Evolutionary conservation across 805 yeast species (phyloP), one percentile per base, ranked within the genome.

Genomic region (Metschnikowia baotianmanensis): DNA sequence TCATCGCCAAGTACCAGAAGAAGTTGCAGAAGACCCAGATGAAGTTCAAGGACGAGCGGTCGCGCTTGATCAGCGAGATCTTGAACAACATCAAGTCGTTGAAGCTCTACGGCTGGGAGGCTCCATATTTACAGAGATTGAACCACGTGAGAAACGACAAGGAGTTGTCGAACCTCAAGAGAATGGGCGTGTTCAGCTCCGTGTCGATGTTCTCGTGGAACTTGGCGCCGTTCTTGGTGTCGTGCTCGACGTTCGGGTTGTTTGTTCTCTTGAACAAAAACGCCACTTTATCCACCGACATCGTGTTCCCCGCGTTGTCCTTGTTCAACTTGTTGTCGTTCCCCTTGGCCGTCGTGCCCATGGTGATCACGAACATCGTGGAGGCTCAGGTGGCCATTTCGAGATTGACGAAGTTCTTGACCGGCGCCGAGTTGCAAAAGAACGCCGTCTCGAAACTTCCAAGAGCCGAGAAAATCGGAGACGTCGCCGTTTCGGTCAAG

Each of bases 81-180:
- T 72, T 91, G 60, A 87, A 86, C 60, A 91, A 89, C 57, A 86
- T 93, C 61, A 91, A 89, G 67, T 87, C 96, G 12, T 71, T 93
- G 59, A 93, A 93, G 61, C 72, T 93, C 36, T 93, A 91, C 57
- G 95, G 93, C 2, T 93, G 99, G 99, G 99, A 93, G 65, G 67
- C 60, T 23, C 95, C 98, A 3, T 88, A 87, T 59, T 76, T 78
- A 55, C 75, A 72, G 21, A 84, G 83, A 52, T 71, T 93, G 42
- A 78, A 78, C 48, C 67, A 80, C 55, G 95, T 90, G 16, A 83
- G 99, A 74, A 88, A 91, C 32, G 86, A 86, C 33, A 82, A 83
- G 54, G 96, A 90, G 63, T 75, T 90, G 60, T 72, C 72, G 24
- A 89, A 85, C 51, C 74, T 93, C 63, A 78, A 74, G 50, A 78